Percentiles rank a stretch among this genome's conserved stretches.
phyloP scores from a whole-genome alignment of 176 grass and related monocot genomes.

The Raddia distichophylla region DNA sequence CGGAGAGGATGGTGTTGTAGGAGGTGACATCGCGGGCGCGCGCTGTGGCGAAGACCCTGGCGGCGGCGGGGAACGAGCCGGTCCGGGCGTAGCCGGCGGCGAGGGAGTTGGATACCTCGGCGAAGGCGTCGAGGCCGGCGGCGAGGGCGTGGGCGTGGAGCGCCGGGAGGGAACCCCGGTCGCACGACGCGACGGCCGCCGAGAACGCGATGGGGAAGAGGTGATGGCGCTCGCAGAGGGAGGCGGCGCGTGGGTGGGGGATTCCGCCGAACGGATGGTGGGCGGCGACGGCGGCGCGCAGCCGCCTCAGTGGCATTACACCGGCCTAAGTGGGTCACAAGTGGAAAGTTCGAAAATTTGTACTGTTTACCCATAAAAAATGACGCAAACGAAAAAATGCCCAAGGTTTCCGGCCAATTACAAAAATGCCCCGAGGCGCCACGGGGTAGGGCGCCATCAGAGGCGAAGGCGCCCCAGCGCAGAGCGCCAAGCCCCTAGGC shows the following conservation, averaged over 20 bases:
- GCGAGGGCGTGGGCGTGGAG: conserved; percentile 64
- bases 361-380: no score
- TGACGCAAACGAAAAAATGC: no score
- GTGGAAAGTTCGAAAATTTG: no score
- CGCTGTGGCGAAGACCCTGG: conserved; percentile 51
- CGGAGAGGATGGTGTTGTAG: conserved; percentile 85
- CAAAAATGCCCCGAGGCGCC: no score
- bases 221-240: background rate
- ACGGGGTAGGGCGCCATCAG: no score
- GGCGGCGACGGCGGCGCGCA: conserved; percentile 3
- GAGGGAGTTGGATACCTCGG: conserved; percentile 70
- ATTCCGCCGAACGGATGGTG: conserved; percentile 53
- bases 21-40: conserved; percentile 51
- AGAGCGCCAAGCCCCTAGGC: no score
- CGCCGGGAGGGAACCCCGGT: conserved; percentile 33
- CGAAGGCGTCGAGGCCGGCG: conserved; percentile 55
- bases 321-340: no score
- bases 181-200: conserved; percentile 36
- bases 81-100: conserved; percentile 69
- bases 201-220: conserved; percentile 52
- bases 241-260: conserved; percentile 11
- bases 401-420: no score
- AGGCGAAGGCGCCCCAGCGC: no score
- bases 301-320: no score
- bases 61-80: conserved; percentile 41